Evolutionary conservation across 176 grass and related monocot species (phyloP).

Genomic region (Zizania latifolia): DNA sequence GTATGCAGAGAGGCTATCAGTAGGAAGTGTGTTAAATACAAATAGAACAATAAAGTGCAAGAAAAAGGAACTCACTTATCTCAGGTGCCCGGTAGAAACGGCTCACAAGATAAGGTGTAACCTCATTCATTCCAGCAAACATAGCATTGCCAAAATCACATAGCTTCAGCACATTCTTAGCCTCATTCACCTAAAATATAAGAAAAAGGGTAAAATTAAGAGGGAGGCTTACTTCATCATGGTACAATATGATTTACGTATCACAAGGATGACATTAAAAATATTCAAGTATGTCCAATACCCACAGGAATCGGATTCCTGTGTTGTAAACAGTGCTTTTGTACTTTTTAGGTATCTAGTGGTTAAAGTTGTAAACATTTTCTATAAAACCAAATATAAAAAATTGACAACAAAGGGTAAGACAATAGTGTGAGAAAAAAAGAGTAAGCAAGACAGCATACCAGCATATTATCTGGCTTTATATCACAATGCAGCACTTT

Average conservation of each 20-base stretch:
- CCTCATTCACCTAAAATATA: conserved; percentile 78
- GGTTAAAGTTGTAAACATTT: not conserved
- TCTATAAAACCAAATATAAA: not conserved
- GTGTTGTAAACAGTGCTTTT: too few species aligned
- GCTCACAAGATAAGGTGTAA: conserved; percentile 96
- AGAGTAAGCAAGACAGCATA: conserved; percentile 28
- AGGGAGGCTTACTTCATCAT: not conserved
- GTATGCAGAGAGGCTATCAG: not conserved
- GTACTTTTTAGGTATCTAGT: not conserved
- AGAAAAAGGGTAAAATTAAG: conserved; percentile 6
- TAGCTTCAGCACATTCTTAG: conserved; percentile 87
- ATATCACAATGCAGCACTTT: conserved; percentile 97
- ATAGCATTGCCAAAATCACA: conserved; percentile 99
- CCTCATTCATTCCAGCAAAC: conserved; percentile 97
- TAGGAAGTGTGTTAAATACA: not conserved
- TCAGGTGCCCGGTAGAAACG: conserved; percentile 97
- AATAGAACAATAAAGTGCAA: conserved; percentile 5
- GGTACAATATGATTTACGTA: not conserved
- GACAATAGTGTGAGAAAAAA: not conserved
- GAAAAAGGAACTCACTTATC: conserved; percentile 82
- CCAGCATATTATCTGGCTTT: conserved; percentile 99
- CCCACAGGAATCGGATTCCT: too few species aligned
- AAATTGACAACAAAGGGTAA: not conserved
- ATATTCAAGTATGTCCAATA: too few species aligned
- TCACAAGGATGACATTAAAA: not conserved